phyloP scores from a whole-genome alignment of 139 green algal species.

The Chlorella vulgaris region DNA sequence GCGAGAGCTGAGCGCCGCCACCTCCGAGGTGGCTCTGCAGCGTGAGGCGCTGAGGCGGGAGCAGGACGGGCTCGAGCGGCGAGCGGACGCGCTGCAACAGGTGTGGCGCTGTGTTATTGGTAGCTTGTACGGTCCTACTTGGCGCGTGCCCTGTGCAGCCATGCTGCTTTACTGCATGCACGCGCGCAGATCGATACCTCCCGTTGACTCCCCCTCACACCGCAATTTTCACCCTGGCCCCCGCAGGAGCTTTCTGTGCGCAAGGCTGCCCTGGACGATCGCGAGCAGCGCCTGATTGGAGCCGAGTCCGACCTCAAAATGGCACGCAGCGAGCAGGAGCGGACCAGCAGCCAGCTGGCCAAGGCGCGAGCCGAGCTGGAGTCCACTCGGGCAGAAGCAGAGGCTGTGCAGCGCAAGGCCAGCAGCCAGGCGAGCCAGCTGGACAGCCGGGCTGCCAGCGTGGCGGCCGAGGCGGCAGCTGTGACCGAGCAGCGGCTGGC shows the following conservation, averaged over 20 bases:
- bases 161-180: background rate
- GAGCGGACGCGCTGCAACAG: conserved; percentile 33
- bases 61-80: conserved; percentile 17
- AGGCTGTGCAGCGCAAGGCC: background rate
- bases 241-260: conserved; percentile 34
- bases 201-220: background rate
- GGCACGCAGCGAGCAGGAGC: conserved; percentile 26
- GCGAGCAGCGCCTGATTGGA: conserved; percentile 28
- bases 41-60: conserved; percentile 6
- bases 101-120: background rate
- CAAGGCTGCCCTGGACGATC: conserved; percentile 35
- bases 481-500: conserved; percentile 32
- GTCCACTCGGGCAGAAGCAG: conserved; percentile 21
- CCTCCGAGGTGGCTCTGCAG: background rate
- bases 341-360: background rate
- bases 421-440: conserved; percentile 4
- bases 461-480: conserved; percentile 32
- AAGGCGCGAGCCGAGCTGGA: background rate
- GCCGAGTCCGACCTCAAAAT: conserved; percentile 40
- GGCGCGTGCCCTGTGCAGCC: no score
- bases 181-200: background rate
- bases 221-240: background rate
- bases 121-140: background rate
- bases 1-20: conserved; percentile 3
- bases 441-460: conserved; percentile 18